Evolutionary conservation across 192 early-diverging fungal genomes (phyloP).

Genomic region (Coemansia aciculifera): DNA sequence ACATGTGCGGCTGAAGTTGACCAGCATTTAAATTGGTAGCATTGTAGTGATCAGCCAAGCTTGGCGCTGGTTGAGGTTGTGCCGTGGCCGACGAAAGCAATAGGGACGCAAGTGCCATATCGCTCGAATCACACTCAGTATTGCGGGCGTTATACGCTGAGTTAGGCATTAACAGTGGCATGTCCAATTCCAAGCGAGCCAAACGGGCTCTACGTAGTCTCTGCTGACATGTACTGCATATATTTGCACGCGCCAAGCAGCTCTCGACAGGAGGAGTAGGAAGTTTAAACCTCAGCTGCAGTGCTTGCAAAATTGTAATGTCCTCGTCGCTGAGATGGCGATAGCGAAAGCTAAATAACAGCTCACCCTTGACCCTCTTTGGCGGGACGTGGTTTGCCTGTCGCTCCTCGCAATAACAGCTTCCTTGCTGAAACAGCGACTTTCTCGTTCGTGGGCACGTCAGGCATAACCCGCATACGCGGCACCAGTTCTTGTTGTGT

Average conservation of each 20-base stretch:
- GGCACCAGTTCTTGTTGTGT: slow-evolving; percentile 55
- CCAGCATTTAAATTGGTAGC: background rate
- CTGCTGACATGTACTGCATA: slow-evolving; percentile 56
- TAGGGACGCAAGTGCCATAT: background rate
- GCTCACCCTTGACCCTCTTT: slow-evolving; percentile 39
- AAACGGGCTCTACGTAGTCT: slow-evolving; percentile 44
- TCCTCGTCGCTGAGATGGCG: slow-evolving; percentile 52
- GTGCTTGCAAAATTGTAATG: slow-evolving; percentile 35
- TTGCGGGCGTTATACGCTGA: background rate
- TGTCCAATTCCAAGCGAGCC: background rate
- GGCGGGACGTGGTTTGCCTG: slow-evolving; percentile 45
- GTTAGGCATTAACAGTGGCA: background rate
- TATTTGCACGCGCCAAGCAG: slow-evolving; percentile 44
- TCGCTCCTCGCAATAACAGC: slow-evolving; percentile 31
- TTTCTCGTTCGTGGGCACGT: slow-evolving; percentile 42
- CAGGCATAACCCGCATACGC: slow-evolving; percentile 45
- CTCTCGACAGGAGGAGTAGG: slow-evolving; percentile 41
- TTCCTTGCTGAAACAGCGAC: slow-evolving; percentile 38
- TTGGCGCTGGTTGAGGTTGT: background rate
- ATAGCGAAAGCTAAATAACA: slow-evolving; percentile 52
- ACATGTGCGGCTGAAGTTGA: background rate
- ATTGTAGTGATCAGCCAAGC: background rate
- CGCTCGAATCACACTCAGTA: background rate
- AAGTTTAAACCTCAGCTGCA: slow-evolving; percentile 41
- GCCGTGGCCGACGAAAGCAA: background rate